Evolutionary conservation across 23 red algal genomes (phyloP).

Genomic region (Cyanidiococcus yangmingshanensis): DNA sequence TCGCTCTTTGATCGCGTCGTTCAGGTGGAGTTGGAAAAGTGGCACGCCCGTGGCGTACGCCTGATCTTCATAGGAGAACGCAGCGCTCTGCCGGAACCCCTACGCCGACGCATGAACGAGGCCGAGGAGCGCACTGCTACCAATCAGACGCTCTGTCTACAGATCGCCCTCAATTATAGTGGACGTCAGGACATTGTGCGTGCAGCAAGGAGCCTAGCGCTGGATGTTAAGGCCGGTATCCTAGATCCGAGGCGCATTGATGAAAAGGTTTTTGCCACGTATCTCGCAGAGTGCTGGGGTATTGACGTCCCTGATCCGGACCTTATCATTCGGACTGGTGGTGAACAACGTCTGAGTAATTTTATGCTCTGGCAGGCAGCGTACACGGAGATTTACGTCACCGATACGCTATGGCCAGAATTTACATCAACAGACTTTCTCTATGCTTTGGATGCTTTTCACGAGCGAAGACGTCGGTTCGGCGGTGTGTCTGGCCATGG

Average conservation of each 20-base stretch:
- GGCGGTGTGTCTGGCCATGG: conserved; percentile 6
- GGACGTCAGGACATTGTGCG: conserved; percentile 21
- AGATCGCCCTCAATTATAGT: conserved; percentile 25
- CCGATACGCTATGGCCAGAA: conserved; percentile 29
- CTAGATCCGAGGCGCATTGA: conserved; percentile 1
- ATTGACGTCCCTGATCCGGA: conserved; percentile 13
- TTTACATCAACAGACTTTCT: conserved; percentile 20
- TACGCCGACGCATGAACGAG: not conserved
- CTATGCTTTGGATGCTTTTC: conserved; percentile 5
- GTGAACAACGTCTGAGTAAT: conserved; percentile 26
- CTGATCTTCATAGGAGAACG: conserved; percentile 22
- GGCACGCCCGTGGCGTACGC: not conserved
- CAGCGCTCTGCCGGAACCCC: not conserved
- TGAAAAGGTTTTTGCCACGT: conserved; percentile 13
- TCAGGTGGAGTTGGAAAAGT: not conserved
- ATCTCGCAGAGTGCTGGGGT: not conserved
- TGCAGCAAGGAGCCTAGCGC: not conserved
- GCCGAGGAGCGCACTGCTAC: conserved; percentile 6
- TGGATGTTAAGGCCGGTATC: conserved; percentile 2
- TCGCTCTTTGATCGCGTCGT: not conserved
- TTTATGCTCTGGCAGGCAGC: conserved; percentile 35
- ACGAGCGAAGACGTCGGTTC: conserved; percentile 21
- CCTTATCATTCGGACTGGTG: conserved; percentile 28
- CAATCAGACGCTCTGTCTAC: not conserved
- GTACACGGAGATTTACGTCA: conserved; percentile 26